These are phyloP conservation scores for Incumbomyces delicatus DNA, from an alignment of 2,329 filamentous ascomycete species.

Conservation along the genomic window DNA sequence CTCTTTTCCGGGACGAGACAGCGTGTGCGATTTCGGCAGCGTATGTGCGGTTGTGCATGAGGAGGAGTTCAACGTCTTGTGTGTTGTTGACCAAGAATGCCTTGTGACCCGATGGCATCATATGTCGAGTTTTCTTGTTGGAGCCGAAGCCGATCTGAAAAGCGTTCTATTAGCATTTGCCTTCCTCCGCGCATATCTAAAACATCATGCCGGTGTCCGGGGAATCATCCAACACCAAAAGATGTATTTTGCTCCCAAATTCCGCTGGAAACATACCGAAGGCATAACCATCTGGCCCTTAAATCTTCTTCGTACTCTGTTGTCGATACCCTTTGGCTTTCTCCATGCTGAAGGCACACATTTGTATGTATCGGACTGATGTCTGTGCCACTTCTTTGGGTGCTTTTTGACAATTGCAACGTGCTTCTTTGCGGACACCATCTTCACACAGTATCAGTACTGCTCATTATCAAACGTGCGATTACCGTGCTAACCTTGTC, in stretches of 20 bases:
- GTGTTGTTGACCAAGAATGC: conserved; percentile 98
- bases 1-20: conserved; percentile 96
- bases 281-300: conserved; percentile 93
- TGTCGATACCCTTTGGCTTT: conserved; percentile 99
- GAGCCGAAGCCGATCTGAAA: conserved; percentile 90
- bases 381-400: conserved; percentile 90
- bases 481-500: conserved; percentile 20
- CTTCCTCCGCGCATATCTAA: background rate
- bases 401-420: conserved; percentile 99
- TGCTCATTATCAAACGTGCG: background rate
- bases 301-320: conserved; percentile 93
- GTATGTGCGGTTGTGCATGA: conserved; percentile 99
- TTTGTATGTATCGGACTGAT: conserved; percentile 96
- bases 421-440: conserved; percentile 99
- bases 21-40: conserved; percentile 97
- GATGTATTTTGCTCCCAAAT: background rate
- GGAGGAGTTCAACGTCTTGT: conserved; percentile 89
- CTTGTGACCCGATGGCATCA: conserved; percentile 99
- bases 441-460: conserved; percentile 44
- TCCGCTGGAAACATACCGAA: conserved; percentile 55
- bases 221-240: too few relatives aligned
- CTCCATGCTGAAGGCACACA: conserved; percentile 85
- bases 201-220: too few relatives aligned
- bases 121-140: conserved; percentile 99
- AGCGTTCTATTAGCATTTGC: conserved; percentile 14